phyloP scores from a whole-genome alignment of 1,284 basidiomycete genomes.

The Phylloporus gajari region DNA sequence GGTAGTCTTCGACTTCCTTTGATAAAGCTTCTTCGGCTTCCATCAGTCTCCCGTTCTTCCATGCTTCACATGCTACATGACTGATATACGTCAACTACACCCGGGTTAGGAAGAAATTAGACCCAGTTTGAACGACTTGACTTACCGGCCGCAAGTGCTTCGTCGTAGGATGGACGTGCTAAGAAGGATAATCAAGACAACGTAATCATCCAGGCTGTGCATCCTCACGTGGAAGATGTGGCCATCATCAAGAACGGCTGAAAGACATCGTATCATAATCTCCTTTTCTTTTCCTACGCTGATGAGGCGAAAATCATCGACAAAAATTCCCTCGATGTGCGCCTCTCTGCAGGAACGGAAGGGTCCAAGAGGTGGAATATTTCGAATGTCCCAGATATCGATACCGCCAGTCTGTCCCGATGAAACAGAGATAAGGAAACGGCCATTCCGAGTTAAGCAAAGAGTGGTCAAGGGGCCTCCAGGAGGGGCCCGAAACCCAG shows the following conservation, averaged over 20 bases:
- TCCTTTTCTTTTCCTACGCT: constrained; percentile 2
- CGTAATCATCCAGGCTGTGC: neutral
- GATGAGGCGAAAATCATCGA: constrained; percentile 5
- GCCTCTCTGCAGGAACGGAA: constrained; percentile 5
- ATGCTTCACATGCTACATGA: neutral
- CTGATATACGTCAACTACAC: neutral
- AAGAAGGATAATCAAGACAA: neutral
- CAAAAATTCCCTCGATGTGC: constrained; percentile 3
- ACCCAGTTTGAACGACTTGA: neutral
- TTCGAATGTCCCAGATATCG: constrained; percentile 23
- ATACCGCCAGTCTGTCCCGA: constrained; percentile 7
- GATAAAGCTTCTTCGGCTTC: neutral
- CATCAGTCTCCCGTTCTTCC: neutral
- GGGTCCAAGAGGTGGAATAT: neutral
- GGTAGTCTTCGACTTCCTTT: neutral
- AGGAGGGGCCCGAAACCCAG: neutral
- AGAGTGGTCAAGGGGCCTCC: constrained; percentile 19
- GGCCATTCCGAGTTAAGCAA: constrained; percentile 11
- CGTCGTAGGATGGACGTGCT: neutral
- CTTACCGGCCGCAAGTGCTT: neutral
- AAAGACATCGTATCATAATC: constrained; percentile 6
- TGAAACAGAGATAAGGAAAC: constrained; percentile 20
- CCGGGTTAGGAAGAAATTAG: neutral
- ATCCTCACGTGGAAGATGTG: neutral
- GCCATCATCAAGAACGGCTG: neutral